Evolutionary conservation across 305 asterid species (phyloP).

Genomic region (Euphrasia arctica): DNA sequence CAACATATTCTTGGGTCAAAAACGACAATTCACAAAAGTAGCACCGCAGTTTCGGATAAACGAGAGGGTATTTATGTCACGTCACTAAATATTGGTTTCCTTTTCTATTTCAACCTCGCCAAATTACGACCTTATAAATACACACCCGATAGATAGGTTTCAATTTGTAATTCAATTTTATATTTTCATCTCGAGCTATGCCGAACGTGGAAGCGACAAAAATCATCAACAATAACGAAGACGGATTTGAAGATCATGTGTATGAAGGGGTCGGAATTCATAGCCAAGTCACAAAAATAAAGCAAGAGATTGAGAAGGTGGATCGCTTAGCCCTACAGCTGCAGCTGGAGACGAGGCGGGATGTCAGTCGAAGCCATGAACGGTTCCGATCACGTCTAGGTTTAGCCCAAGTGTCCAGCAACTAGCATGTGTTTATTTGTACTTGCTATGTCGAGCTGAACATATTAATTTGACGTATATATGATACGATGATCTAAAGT

Average conservation of each 20-base stretch:
- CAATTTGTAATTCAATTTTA: constrained; percentile 14
- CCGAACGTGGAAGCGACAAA: constrained; percentile 31
- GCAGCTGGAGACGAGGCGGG: constrained; percentile 38
- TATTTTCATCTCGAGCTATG: constrained; percentile 1
- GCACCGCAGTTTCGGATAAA: neutral
- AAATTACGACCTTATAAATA: constrained; percentile 26
- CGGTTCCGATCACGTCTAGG: constrained; percentile 60
- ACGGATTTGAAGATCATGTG: constrained; percentile 23
- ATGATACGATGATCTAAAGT: too few species aligned
- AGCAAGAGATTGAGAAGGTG: constrained; percentile 61
- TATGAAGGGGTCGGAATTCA: constrained; percentile 50
- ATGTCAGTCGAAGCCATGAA: constrained; percentile 28
- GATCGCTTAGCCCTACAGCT: constrained; percentile 41
- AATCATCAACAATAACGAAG: constrained; percentile 9
- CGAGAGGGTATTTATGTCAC: constrained; percentile 27
- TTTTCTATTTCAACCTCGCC: constrained; percentile 29
- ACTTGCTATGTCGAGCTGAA: too few species aligned
- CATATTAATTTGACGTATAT: too few species aligned
- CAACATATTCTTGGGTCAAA: too few species aligned
- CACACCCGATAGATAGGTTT: neutral
- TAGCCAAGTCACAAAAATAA: constrained; percentile 63
- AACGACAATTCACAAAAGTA: neutral
- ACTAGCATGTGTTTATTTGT: constrained; percentile 22
- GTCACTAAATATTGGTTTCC: neutral
- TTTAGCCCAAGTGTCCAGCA: constrained; percentile 37